Percentiles rank a stretch among this genome's conserved stretches.
Evolutionary conservation across 2,329 filamentous ascomycete genomes (phyloP).

Genomic region (Emmonsiellopsis sp.): DNA sequence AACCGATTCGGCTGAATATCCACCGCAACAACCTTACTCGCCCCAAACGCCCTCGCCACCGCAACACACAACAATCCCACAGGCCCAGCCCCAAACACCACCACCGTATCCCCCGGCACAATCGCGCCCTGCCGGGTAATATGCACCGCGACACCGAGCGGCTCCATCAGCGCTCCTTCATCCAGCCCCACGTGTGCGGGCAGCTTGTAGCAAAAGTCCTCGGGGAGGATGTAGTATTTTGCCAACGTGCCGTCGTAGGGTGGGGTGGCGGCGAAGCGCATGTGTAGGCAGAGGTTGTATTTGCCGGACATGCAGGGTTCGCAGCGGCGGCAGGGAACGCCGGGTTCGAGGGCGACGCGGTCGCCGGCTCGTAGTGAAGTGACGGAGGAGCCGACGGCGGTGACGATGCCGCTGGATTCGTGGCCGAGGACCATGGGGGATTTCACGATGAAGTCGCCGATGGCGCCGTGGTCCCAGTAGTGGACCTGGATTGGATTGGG

Average conservation of each 20-base stretch:
- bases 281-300: constrained; percentile 70
- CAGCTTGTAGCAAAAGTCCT: constrained; percentile 90
- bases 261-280: constrained; percentile 91
- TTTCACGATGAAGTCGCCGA: constrained; percentile 36
- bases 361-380: constrained; percentile 53
- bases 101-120: constrained; percentile 64
- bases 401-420: constrained; percentile 63
- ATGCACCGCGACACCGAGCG: constrained; percentile 77
- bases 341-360: constrained; percentile 60
- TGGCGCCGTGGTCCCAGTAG: constrained; percentile 40
- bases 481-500: constrained; percentile 29
- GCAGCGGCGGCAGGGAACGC: constrained; percentile 57
- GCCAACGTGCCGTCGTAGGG: constrained; percentile 84
- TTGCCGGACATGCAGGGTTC: constrained; percentile 57
- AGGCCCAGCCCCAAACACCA: constrained; percentile 80
- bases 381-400: constrained; percentile 59
- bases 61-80: constrained; percentile 82
- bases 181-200: constrained; percentile 67
- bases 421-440: constrained; percentile 53
- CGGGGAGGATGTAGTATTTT: constrained; percentile 72
- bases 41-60: constrained; percentile 78
- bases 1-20: constrained; percentile 77
- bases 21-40: constrained; percentile 71
- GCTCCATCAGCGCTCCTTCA: constrained; percentile 86
- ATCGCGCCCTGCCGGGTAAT: constrained; percentile 67